Base-by-base conservation (phyloP, 192 early-diverging fungal genomes). In the Entomortierella beljakovae region DNA sequence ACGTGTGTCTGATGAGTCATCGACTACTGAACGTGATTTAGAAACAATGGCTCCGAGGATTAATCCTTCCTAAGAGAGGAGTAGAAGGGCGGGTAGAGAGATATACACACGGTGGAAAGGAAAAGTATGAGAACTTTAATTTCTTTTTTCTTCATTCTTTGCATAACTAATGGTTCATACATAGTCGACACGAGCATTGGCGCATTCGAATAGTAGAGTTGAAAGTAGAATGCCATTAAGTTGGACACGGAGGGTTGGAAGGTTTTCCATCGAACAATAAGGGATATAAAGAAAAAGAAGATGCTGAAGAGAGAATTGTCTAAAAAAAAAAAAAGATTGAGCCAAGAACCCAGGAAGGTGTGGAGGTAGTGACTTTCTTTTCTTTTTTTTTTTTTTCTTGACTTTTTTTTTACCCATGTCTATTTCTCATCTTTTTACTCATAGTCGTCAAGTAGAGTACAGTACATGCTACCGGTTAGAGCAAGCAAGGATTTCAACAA, bases 171-270 rank as follows among this genome's bases (percentile, higher is more conserved):
- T n/a, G n/a, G n/a, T n/a, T n/a, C n/a, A n/a, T 77, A 79, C 75
- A 65, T 64, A 79, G n/a, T 79, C 67, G 0, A 79, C 62, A 8
- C 75, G 60, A 18, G 75, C 75, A 62, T 79, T 79, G 9, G 75
- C 61, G 20, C 75, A 79, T 53, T 79, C 75, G 26, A 79, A 79
- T 26, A 79, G 57, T 25, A 79, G 26, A 1, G 75, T 79, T 29
- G 75, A 79, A 9, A 79, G 56, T 28, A 79, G 67, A 29, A 79
- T 70, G 32, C 75, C 75, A 16, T 70, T 79, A 31, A 79, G 49
- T 18, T 79, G 75, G 26, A 69, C 40, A 6, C 67, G 68, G 29
- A 79, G 75, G 16, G 48, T 34, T 16, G 67, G 66, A 9, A 40
- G 13, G 7, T 48, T 48, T 16, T 35, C 40, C 64, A 76, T 76